Base-by-base conservation (phyloP, 345 rosid species). In the Erysimum cheiranthoides region DNA sequence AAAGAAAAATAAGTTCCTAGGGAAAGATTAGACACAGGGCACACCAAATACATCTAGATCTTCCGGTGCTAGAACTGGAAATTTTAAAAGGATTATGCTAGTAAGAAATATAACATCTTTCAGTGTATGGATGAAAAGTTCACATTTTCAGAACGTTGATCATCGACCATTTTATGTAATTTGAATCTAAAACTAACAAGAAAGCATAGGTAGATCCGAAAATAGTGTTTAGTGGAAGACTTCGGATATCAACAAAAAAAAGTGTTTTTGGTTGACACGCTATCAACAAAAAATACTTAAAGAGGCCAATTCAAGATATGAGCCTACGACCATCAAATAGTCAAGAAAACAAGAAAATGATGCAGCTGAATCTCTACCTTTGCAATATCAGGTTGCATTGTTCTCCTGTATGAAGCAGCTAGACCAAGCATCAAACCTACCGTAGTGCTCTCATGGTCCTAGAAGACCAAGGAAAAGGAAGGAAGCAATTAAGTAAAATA, bases 381-480 rank as follows among this genome's bases (percentile, higher is more conserved):
- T 36, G 93, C 84, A 80, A 94, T 85, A 62, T 89, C 89, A 36
- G 97, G 96, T 73, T 94, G 90, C 98, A 94, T 92, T 4, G 98
- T 89, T 68, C 97, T 92, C 76, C 91, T 84, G 70, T 94, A 89
- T 59, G 98, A 90, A 78, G 96, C 95, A 68, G 97, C 96, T 80
- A 94, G 88, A 71, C 98, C 98, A 79, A 94, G 93, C 96, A 94
- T 87, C 80, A 94, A 74, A 25, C 98, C 98, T 27, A 90, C 92
- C 2, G 93, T 88, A 58, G 97, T 94, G 84, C 88, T 85, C 77
- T 94, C 98, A 83, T 94, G 97, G 76, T 89, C 93, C 98, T 94
- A 71, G 68, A 65, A 40, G 77, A 56, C 65, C 75, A 39, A 38
- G 31, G 59, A 77, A 40, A 59, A 76, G 66, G 27, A 74, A 61